Percentiles rank a stretch among this genome's conserved stretches.
phyloP scores from a whole-genome alignment of 2,329 filamentous ascomycete genomes.

The Fusarium sacchari region DNA sequence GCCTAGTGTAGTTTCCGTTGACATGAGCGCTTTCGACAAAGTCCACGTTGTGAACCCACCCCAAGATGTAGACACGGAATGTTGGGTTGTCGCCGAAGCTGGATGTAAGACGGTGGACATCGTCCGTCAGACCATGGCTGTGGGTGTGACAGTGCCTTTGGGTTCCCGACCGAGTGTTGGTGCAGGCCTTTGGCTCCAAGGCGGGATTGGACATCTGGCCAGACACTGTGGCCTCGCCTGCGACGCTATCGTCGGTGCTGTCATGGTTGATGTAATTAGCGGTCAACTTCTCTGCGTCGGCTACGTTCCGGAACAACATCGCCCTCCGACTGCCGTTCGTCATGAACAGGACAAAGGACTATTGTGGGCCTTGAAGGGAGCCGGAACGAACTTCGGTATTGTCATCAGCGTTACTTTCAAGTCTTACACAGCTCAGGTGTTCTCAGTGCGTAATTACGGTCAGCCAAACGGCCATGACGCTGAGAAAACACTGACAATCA shows the following conservation, averaged over 20 bases:
- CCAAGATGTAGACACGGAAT: conserved; percentile 16
- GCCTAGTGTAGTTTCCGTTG: conserved; percentile 63
- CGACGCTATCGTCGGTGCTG: conserved; percentile 68
- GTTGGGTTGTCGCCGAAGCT: conserved; percentile 60
- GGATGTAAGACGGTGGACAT: conserved; percentile 68
- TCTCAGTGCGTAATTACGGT: conserved; percentile 53
- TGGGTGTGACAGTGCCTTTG: conserved; percentile 65
- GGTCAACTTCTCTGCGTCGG: conserved; percentile 62
- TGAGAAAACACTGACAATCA: conserved; percentile 49
- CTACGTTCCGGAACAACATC: conserved; percentile 57
- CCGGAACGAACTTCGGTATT: conserved; percentile 69
- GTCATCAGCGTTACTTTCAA: conserved; percentile 64
- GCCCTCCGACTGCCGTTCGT: conserved; percentile 52
- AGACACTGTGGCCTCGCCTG: conserved; percentile 66
- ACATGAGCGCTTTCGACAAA: conserved; percentile 66
- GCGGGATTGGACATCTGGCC: conserved; percentile 70
- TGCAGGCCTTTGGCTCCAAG: conserved; percentile 71
- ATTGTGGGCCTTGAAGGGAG: conserved; percentile 68
- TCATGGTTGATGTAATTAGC: conserved; percentile 63
- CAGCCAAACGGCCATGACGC: conserved; percentile 43
- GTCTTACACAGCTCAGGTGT: conserved; percentile 54
- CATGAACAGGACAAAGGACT: conserved; percentile 61
- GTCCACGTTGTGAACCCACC: conserved; percentile 54
- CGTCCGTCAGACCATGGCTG: conserved; percentile 56
- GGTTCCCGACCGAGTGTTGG: conserved; percentile 72